Evolutionary conservation across 2,329 filamentous ascomycete species (phyloP), one percentile per base, ranked within the genome.

Genomic region (Cladophialophora chaetospira): DNA sequence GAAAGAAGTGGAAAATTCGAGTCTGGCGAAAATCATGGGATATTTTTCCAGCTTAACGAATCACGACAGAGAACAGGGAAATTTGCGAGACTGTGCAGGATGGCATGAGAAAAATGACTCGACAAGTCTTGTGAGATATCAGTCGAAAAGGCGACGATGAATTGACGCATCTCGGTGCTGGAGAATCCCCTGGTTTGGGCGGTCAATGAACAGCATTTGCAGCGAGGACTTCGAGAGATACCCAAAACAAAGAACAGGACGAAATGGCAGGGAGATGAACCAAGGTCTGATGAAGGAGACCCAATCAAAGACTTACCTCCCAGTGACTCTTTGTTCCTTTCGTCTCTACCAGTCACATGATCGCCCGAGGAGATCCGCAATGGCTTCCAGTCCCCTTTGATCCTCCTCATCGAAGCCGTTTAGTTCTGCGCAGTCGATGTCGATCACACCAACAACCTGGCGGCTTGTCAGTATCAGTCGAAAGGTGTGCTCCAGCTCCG

Each of bases 371-470:
- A 79, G 58, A 11, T 61, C 61, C 0, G 76, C 75, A 53, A 79
- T 63, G 23, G 65, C 62, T 65, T 77, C 75, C 19, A 79, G 64
- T 47, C 72, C 72, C 49, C 72, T 69, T 59, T 70, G 69, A 65
- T 79, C 77, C 10, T 69, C 69, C 2, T 76, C 72, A 58, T 78
- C 74, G 61, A 79, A 79, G 13, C 73, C 76, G 5, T 65, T 61
- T 11, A 71, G 65, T 52, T 72, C 70, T 19, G 73, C 66, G 65
- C 76, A 79, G 58, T 79, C 77, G 25, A 79, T 67, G 61, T 79
- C 77, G 47, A 79, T 77, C 53, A 79, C 74, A 13, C 74, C 77
- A 31, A 79, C 72, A 5, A 76, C 75, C 75, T 77, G 29, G n/a
- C n/a, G n/a, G n/a, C n/a, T n/a, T n/a, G n/a, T n/a, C n/a, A n/a